Evolutionary conservation across 2,329 filamentous ascomycete genomes (phyloP).

Genomic region (Diaporthe ampelina): DNA sequence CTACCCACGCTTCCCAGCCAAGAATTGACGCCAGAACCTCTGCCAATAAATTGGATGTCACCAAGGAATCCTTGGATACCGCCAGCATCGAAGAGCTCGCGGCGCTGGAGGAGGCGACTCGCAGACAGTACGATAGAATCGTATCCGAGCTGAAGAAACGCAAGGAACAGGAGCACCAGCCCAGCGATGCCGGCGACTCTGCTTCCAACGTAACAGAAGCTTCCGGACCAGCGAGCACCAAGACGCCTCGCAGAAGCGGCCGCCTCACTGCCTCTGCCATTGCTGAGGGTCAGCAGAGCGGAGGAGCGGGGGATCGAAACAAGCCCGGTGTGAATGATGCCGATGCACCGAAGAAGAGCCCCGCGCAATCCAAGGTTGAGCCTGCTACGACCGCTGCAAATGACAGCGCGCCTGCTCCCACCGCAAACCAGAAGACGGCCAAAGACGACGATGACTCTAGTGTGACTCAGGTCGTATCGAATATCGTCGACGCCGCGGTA

Average conservation of each 20-base stretch:
- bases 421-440: neutral
- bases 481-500: constrained; percentile 10
- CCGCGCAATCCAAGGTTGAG: neutral
- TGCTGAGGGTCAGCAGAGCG: neutral
- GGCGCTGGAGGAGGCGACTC: constrained; percentile 28
- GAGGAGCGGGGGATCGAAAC: neutral
- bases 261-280: neutral
- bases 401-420: neutral
- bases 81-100: constrained; percentile 30
- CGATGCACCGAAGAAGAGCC: neutral
- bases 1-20: neutral
- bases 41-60: neutral
- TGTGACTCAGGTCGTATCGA: constrained; percentile 23
- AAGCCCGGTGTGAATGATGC: neutral
- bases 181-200: neutral
- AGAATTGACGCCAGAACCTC: neutral
- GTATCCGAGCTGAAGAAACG: constrained; percentile 28
- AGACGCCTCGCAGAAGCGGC: neutral
- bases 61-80: constrained; percentile 4
- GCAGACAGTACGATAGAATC: constrained; percentile 29
- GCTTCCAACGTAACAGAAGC: neutral
- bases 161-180: neutral
- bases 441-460: constrained; percentile 3
- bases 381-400: neutral
- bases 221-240: neutral